phyloP scores from a whole-genome alignment of 257 asterid genomes.

The Paraleonurus japonicus region DNA sequence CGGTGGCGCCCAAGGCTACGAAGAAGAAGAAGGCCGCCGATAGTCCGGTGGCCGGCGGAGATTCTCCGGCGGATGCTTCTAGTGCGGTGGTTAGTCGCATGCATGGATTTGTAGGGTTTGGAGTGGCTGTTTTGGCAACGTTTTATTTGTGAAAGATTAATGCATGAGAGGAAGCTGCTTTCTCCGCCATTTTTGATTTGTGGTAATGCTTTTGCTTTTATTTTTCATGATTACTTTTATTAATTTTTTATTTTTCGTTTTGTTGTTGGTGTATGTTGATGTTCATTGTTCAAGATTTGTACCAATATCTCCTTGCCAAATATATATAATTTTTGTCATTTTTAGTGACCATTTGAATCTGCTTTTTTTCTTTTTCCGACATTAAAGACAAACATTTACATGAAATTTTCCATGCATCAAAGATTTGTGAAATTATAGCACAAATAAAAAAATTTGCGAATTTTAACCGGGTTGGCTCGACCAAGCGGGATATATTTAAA shows the following conservation, averaged over 20 bases:
- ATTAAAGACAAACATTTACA: no score
- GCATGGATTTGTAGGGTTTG: constrained; percentile 46
- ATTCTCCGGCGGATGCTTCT: constrained; percentile 53
- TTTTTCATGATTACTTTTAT: neutral
- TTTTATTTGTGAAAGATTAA: constrained; percentile 29
- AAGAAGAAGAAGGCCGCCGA: constrained; percentile 46
- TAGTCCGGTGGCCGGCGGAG: constrained; percentile 44
- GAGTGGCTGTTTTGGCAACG: constrained; percentile 26
- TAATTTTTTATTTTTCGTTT: neutral
- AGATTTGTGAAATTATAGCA: no score
- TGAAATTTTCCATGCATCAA: no score
- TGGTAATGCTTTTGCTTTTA: neutral
- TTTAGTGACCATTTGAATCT: neutral
- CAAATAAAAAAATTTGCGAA: no score
- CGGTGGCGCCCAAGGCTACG: constrained; percentile 26
- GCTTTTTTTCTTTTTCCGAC: neutral
- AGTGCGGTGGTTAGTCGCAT: constrained; percentile 30
- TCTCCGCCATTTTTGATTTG: constrained; percentile 29
- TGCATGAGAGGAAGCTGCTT: neutral
- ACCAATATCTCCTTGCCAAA: neutral
- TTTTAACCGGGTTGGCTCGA: no score
- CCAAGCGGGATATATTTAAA: no score
- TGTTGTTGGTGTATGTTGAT: constrained; percentile 20
- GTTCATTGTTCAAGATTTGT: constrained; percentile 13
- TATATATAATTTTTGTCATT: neutral